A percentile compares a stretch with the other conserved stretches of the same genome.
phyloP scores from a whole-genome alignment of 2,329 filamentous ascomycete genomes.

The Monosporascus cannonballus region DNA sequence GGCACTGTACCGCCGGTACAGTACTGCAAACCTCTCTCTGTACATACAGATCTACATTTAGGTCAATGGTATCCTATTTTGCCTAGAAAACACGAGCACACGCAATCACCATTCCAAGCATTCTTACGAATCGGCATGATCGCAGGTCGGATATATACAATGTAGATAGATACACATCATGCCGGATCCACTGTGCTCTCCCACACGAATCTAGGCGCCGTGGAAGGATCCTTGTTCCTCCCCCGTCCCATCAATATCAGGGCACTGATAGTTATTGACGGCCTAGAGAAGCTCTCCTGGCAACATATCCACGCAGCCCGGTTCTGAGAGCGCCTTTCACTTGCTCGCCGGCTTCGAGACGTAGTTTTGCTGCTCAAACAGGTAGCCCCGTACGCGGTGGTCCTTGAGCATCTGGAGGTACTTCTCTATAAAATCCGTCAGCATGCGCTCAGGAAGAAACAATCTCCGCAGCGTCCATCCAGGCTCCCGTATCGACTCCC shows the following conservation, averaged over 20 bases:
- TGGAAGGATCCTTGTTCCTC: background rate
- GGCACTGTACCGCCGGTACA: too few relatives aligned
- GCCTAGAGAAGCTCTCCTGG: background rate
- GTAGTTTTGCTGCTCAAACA: conserved; percentile 77
- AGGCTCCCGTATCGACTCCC: background rate
- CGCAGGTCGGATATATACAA: background rate
- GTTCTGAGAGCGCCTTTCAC: conserved; percentile 4
- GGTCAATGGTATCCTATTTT: too few relatives aligned
- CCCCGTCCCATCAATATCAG: background rate
- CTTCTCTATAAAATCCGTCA: conserved; percentile 31
- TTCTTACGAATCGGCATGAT: background rate
- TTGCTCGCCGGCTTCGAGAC: conserved; percentile 23
- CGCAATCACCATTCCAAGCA: too few relatives aligned
- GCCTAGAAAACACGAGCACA: too few relatives aligned
- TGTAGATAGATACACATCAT: background rate
- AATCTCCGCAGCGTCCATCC: background rate
- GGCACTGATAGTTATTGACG: background rate
- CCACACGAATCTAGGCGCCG: background rate
- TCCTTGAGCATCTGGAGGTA: conserved; percentile 74
- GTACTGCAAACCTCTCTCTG: too few relatives aligned
- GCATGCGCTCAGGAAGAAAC: background rate
- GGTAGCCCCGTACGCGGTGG: conserved; percentile 70
- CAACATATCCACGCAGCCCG: too few relatives aligned
- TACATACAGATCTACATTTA: too few relatives aligned
- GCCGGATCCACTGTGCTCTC: background rate